These are phyloP conservation scores for Lentinula sp. DNA, from an alignment of 768 basidiomycete genomes.

Conservation along the genomic window DNA sequence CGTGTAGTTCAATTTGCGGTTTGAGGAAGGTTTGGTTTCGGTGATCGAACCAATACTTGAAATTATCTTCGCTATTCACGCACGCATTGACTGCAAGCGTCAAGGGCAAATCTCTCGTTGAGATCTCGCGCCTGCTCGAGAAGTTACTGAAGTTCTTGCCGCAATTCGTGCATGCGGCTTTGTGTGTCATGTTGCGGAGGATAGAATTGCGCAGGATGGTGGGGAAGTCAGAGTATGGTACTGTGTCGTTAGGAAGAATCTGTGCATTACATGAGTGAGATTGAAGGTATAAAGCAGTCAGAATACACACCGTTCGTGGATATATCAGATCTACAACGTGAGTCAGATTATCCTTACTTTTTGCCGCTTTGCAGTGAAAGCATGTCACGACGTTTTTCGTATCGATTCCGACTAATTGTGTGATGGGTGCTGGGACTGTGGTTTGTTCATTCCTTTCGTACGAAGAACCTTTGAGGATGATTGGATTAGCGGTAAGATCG, in stretches of 20 bases:
- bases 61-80: slow-evolving; percentile 68
- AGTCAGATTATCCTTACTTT: slow-evolving; percentile 72
- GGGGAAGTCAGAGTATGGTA: slow-evolving; percentile 46
- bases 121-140: slow-evolving; percentile 60
- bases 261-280: background rate
- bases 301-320: slow-evolving; percentile 62
- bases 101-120: slow-evolving; percentile 67
- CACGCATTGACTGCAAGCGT: slow-evolving; percentile 84
- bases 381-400: slow-evolving; percentile 75
- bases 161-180: slow-evolving; percentile 80
- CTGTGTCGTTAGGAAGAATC: slow-evolving; percentile 23
- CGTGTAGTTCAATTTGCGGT: slow-evolving; percentile 48
- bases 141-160: slow-evolving; percentile 67
- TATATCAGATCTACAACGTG: slow-evolving; percentile 86
- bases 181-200: slow-evolving; percentile 76
- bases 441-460: slow-evolving; percentile 9
- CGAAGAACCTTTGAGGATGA: slow-evolving; percentile 31
- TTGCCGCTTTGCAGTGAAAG: slow-evolving; percentile 60
- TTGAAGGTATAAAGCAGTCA: background rate
- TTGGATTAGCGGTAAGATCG: slow-evolving; percentile 42
- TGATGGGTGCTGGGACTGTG: slow-evolving; percentile 65
- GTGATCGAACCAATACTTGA: slow-evolving; percentile 71
- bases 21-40: slow-evolving; percentile 54
- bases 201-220: slow-evolving; percentile 71
- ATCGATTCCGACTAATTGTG: slow-evolving; percentile 80